phyloP scores from a whole-genome alignment of 106 monocot species.

The Narthecium ossifragum region DNA sequence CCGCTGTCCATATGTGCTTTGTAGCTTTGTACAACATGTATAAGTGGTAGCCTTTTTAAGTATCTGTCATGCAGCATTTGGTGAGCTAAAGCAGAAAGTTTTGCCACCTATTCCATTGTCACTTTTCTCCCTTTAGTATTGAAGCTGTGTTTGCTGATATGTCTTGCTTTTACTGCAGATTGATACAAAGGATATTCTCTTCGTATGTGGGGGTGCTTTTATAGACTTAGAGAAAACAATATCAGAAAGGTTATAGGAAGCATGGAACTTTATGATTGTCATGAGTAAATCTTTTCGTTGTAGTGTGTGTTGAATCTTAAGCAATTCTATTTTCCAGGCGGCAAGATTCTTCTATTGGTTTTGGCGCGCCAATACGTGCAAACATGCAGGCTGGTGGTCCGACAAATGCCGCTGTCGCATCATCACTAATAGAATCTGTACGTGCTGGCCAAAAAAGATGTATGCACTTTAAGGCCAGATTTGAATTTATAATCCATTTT shows the following conservation, averaged over 20 bases:
- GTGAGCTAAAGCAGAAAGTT: too few species aligned
- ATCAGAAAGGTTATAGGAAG: constrained; percentile 66
- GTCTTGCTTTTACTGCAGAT: constrained; percentile 38
- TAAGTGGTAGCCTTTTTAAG: too few species aligned
- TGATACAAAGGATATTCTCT: constrained; percentile 82
- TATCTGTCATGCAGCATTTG: too few species aligned
- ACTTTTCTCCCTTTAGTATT: too few species aligned
- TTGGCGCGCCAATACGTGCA: constrained; percentile 60
- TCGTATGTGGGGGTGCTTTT: constrained; percentile 87
- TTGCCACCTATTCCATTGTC: too few species aligned
- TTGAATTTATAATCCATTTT: neutral
- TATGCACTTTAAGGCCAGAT: too few species aligned
- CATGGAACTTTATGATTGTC: neutral
- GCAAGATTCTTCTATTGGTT: constrained; percentile 76
- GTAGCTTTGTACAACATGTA: too few species aligned
- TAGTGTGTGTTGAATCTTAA: neutral
- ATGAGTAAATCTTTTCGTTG: too few species aligned
- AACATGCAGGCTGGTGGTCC: constrained; percentile 39
- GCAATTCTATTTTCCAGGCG: constrained; percentile 31
- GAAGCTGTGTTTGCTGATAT: too few species aligned
- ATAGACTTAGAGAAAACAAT: constrained; percentile 72
- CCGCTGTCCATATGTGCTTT: too few species aligned
- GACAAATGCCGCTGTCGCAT: constrained; percentile 47
- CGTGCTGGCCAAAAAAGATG: constrained; percentile 7
- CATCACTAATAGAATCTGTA: constrained; percentile 64